Percentiles rank a stretch among this genome's conserved stretches.
Evolutionary conservation across 768 basidiomycete species (phyloP).

Genomic region (Tylopilus intermedius): DNA sequence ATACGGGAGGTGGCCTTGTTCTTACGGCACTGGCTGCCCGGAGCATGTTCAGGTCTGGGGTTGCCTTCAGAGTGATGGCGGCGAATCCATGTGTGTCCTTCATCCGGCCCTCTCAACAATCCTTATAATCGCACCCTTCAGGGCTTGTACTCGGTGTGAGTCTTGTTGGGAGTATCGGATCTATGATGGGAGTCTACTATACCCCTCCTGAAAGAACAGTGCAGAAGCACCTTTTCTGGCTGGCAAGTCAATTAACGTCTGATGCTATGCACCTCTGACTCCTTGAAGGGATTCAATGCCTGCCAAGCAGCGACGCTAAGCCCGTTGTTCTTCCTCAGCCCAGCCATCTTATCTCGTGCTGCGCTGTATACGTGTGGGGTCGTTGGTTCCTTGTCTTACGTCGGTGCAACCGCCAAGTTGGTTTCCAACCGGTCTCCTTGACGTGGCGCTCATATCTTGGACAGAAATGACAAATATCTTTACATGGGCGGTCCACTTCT

Average conservation of each 20-base stretch:
- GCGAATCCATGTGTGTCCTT: slow-evolving; percentile 69
- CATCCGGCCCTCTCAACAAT: neutral
- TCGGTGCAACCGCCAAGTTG: slow-evolving; percentile 82
- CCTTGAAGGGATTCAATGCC: slow-evolving; percentile 67
- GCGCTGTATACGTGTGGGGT: slow-evolving; percentile 84
- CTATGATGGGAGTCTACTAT: slow-evolving; percentile 79
- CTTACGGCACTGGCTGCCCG: slow-evolving; percentile 78
- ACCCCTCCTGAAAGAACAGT: slow-evolving; percentile 73
- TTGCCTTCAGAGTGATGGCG: slow-evolving; percentile 70
- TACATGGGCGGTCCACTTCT: slow-evolving; percentile 85
- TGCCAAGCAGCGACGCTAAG: slow-evolving; percentile 84
- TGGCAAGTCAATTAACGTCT: slow-evolving; percentile 40
- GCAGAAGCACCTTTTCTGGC: slow-evolving; percentile 79
- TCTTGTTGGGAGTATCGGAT: slow-evolving; percentile 72
- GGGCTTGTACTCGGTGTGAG: slow-evolving; percentile 82
- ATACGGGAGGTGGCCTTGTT: slow-evolving; percentile 74
- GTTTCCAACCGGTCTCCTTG: slow-evolving; percentile 10
- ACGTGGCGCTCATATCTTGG: neutral
- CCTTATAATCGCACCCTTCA: slow-evolving; percentile 22
- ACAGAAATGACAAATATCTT: slow-evolving; percentile 73
- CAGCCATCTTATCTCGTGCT: slow-evolving; percentile 79
- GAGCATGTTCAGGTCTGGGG: slow-evolving; percentile 65
- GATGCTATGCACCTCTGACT: slow-evolving; percentile 1
- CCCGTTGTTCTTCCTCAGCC: slow-evolving; percentile 84
- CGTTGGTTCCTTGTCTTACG: slow-evolving; percentile 80